These are phyloP conservation scores for Hippophae gyantsensis DNA, from an alignment of 306 rosid genomes.

Conservation along the genomic window DNA sequence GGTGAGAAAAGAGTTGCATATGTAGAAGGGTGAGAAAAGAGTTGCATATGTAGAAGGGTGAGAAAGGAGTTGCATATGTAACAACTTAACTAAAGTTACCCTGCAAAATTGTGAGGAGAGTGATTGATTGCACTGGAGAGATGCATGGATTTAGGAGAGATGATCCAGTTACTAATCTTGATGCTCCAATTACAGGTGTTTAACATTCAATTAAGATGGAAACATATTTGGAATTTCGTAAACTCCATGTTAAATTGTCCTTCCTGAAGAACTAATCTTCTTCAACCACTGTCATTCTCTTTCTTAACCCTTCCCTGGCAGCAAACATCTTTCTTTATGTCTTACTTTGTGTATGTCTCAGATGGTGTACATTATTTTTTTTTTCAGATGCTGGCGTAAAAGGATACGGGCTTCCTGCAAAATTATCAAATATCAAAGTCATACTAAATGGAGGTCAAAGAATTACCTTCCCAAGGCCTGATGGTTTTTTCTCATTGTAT, in stretches of 20 bases:
- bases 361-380: not conserved
- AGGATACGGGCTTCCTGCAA: slow-evolving; percentile 60
- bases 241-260: too few species aligned
- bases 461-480: slow-evolving; percentile 77
- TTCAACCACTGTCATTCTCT: too few species aligned
- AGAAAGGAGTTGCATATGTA: not conserved
- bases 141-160: not conserved
- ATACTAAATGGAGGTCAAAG: slow-evolving; percentile 92
- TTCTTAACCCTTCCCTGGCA: too few species aligned
- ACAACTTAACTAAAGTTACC: not conserved
- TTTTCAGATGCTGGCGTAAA: slow-evolving; percentile 38
- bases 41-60: not conserved
- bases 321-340: too few species aligned
- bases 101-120: not conserved
- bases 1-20: not conserved
- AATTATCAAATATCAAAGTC: slow-evolving; percentile 73
- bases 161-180: not conserved
- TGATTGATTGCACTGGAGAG: not conserved
- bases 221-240: too few species aligned
- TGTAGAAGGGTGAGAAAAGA: not conserved
- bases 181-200: not conserved
- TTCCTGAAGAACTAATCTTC: too few species aligned
- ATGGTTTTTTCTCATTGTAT: slow-evolving; percentile 97
- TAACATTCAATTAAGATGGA: not conserved
- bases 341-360: slow-evolving; percentile 1